Conservation (phyloP, 495 filamentous ascomycete species). For the Parmelia sp. region DNA sequence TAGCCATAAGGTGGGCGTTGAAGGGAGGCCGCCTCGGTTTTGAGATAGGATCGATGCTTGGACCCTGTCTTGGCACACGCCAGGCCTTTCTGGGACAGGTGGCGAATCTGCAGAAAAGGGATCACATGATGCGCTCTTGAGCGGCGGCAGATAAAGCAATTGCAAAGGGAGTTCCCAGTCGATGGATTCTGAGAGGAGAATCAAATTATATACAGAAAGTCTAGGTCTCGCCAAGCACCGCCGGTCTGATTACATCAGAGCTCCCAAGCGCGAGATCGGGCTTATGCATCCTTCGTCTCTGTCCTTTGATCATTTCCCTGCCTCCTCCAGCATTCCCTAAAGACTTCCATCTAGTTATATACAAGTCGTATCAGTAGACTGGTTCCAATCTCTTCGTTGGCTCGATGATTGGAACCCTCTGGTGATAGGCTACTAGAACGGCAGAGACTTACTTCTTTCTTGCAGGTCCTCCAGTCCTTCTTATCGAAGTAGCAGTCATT, state of each 20-base stretch:
- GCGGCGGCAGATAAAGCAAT: neutral
- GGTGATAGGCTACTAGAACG: neutral
- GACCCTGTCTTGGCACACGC: neutral
- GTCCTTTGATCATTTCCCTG: conserved; percentile 86
- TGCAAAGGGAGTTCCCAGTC: too few species aligned
- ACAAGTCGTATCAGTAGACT: neutral
- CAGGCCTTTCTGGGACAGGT: conserved; percentile 6
- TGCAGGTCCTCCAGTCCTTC: conserved; percentile 92
- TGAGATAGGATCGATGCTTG: neutral
- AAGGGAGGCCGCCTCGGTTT: neutral
- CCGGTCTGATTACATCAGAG: neutral
- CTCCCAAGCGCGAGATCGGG: neutral
- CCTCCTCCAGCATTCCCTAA: conserved; percentile 86
- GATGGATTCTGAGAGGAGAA: neutral
- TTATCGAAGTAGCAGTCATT: conserved; percentile 94
- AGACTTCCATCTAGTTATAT: conserved; percentile 72
- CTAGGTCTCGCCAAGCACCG: neutral
- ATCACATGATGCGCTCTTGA: conserved; percentile 6
- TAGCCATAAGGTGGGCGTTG: conserved; percentile 21
- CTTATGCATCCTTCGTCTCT: conserved; percentile 56
- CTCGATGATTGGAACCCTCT: neutral
- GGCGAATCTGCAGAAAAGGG: neutral
- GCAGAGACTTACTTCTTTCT: conserved; percentile 66
- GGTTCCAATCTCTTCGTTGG: neutral
- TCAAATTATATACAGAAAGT: neutral